These are phyloP conservation scores for Aspergillus fructus DNA, from an alignment of 2,329 filamentous ascomycete genomes.

Conservation along the genomic window DNA sequence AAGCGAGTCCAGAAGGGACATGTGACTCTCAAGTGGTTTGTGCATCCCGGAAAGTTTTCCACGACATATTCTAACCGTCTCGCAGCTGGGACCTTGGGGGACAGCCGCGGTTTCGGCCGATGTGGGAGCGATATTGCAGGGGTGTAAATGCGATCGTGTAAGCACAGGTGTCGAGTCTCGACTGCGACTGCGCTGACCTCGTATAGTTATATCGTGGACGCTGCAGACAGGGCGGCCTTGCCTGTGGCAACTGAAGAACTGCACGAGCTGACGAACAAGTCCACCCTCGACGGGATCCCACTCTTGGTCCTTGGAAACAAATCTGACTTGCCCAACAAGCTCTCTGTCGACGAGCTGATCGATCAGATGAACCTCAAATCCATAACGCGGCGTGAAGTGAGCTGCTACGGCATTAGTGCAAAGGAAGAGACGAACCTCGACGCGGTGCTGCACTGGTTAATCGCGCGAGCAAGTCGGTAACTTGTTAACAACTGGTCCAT, in stretches of 20 bases:
- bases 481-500: background rate
- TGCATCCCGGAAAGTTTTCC: conserved; percentile 1
- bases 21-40: conserved; percentile 91
- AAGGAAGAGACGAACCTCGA: conserved; percentile 99
- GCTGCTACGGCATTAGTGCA: conserved; percentile 97
- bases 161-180: conserved; percentile 24
- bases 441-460: conserved; percentile 93
- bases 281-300: conserved; percentile 82
- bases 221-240: conserved; percentile 77
- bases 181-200: conserved; percentile 13
- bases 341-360: conserved; percentile 93
- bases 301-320: conserved; percentile 96
- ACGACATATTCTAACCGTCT: conserved; percentile 17
- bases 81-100: conserved; percentile 90
- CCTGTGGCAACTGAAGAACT: conserved; percentile 89
- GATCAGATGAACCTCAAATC: conserved; percentile 85
- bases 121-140: conserved; percentile 99
- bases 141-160: conserved; percentile 95
- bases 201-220: conserved; percentile 86
- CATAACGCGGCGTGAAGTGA: conserved; percentile 89
- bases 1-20: conserved; percentile 97
- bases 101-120: conserved; percentile 92
- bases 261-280: conserved; percentile 81
- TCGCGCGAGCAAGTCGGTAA: conserved; percentile 80
- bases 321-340: conserved; percentile 85